These are phyloP conservation scores for Linnemannia zychae DNA, from an alignment of 192 early-diverging fungal genomes.

Conservation along the genomic window DNA sequence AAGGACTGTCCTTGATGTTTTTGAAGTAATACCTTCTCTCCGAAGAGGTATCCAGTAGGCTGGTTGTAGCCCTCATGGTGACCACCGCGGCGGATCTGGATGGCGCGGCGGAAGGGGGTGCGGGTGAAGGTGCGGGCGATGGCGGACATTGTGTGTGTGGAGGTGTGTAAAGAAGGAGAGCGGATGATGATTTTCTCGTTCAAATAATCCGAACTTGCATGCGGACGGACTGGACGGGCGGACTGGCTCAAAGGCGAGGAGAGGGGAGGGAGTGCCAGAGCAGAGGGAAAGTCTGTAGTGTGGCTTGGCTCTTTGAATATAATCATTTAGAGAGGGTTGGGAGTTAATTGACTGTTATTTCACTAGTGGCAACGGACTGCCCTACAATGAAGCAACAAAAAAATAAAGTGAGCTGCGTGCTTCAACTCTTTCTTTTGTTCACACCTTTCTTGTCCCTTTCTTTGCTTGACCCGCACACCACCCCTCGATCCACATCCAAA, in stretches of 20 bases:
- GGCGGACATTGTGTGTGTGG: constrained; percentile 11
- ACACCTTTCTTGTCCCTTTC: neutral
- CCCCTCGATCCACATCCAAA: neutral
- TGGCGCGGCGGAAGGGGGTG: constrained; percentile 51
- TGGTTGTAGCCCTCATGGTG: constrained; percentile 73
- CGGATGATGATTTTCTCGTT: constrained; percentile 2
- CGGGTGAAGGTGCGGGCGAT: constrained; percentile 62
- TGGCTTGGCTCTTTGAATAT: neutral
- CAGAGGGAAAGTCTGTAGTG: neutral
- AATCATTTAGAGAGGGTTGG: constrained; percentile 1
- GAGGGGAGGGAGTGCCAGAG: neutral
- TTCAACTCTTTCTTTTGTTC: neutral
- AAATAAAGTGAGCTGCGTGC: neutral
- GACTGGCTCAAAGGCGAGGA: neutral
- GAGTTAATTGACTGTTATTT: neutral
- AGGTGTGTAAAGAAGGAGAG: neutral
- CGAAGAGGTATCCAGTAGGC: constrained; percentile 82
- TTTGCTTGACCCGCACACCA: neutral
- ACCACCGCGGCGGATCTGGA: constrained; percentile 70
- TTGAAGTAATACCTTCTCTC: constrained; percentile 75
- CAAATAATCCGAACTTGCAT: constrained; percentile 1
- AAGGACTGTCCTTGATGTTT: no score
- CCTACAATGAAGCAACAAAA: neutral
- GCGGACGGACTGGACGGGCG: neutral
- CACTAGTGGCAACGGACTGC: neutral